Evolutionary conservation across 768 basidiomycete species (phyloP), one percentile per base, ranked within the genome.

Genomic region (Lactarius indigo): DNA sequence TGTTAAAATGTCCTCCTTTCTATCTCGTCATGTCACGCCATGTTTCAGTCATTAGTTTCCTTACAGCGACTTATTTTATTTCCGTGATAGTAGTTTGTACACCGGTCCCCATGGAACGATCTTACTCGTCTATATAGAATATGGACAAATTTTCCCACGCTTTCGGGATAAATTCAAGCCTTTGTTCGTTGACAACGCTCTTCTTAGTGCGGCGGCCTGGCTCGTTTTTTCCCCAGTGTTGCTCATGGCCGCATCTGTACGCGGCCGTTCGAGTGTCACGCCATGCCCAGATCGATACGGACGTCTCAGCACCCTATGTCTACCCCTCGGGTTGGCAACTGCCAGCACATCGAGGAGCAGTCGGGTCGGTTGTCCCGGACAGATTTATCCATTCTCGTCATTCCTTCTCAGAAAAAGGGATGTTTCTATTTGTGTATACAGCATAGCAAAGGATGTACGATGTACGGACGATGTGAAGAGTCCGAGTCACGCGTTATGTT

Each of bases 251-350:
- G 87, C 39, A 42, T 71, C 13, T 78, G 73, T 74, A 89, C 81
- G 87, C 85, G 83, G 88, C 81, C 76, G 89, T 92, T 91, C 75
- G 91, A 92, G 91, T 91, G 91, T 92, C 91, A 91, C 81, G 87
- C 82, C 83, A 89, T 89, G 91, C 81, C 80, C 80, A 83, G 90
- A 92, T 70, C 66, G 79, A 89, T 70, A 28, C 68, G 76, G 89
- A 86, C 88, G 82, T 92, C 91, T 91, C 72, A 92, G 90, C 60
- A 91, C 91, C 90, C 89, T 73, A 78, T 72, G 81, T 74, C 87
- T 84, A 78, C 81, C 75, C 76, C 76, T 64, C 56, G 33, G 33
- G 64, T 59, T 65, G 69, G 72, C 41, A 26, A 15, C 39, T 63
- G 57, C 66, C 66, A 67, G 31, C 62, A 23, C 42, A 28, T 63